phyloP scores from a whole-genome alignment of 2,329 filamentous ascomycete species.

The Pseudogymnoascus sp. region DNA sequence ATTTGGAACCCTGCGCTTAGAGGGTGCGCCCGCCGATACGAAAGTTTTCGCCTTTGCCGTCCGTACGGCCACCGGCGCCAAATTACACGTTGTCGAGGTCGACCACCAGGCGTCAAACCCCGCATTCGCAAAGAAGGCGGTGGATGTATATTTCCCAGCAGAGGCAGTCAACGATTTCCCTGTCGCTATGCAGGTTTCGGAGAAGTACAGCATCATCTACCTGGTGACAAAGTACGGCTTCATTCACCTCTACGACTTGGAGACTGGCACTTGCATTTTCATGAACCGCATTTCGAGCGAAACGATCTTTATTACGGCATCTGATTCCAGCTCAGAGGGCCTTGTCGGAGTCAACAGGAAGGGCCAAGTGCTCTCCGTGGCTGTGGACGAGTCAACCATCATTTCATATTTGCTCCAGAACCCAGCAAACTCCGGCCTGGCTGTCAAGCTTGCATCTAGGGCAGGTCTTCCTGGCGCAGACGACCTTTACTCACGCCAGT shows the following conservation, averaged over 20 bases:
- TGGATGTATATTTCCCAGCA: slow-evolving; percentile 94
- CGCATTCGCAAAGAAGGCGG: slow-evolving; percentile 86
- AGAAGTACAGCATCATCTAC: slow-evolving; percentile 94
- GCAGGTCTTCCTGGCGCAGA: slow-evolving; percentile 92
- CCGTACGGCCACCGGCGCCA: slow-evolving; percentile 78
- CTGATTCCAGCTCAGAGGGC: slow-evolving; percentile 75
- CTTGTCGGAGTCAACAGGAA: slow-evolving; percentile 95
- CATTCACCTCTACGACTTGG: slow-evolving; percentile 96
- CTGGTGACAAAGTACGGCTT: slow-evolving; percentile 98
- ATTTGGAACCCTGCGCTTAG: slow-evolving; percentile 81
- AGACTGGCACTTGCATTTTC: slow-evolving; percentile 92
- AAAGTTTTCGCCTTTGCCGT: slow-evolving; percentile 97
- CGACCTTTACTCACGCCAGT: slow-evolving; percentile 84
- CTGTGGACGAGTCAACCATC: slow-evolving; percentile 82
- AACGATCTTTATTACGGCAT: slow-evolving; percentile 91
- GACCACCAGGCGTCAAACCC: slow-evolving; percentile 88
- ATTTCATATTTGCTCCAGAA: slow-evolving; percentile 95
- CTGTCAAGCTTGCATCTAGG: slow-evolving; percentile 91
- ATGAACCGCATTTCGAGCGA: slow-evolving; percentile 99
- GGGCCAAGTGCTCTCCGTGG: slow-evolving; percentile 91
- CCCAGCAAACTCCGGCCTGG: slow-evolving; percentile 85
- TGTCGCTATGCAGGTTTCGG: slow-evolving; percentile 92
- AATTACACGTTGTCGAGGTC: slow-evolving; percentile 96
- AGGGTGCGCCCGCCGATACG: slow-evolving; percentile 81
- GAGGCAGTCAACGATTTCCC: slow-evolving; percentile 97